Conservation (phyloP, 1,284 basidiomycete genomes). For the Moesziomyces sp. region DNA sequence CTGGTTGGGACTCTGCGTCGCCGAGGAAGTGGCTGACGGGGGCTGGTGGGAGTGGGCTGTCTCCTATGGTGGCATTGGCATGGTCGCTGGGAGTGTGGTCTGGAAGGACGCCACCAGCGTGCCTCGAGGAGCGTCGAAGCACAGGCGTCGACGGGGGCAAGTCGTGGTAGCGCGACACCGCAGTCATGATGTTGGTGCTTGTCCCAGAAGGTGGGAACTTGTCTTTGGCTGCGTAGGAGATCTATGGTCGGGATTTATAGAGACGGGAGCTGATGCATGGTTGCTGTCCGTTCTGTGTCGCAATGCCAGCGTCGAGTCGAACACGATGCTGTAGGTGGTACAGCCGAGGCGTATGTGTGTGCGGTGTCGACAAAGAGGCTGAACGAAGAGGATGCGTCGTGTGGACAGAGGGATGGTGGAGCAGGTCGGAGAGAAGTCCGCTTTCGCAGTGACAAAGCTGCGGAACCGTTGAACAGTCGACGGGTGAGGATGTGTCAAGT, state of each 20-base stretch:
- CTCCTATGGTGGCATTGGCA: slow-evolving; percentile 41
- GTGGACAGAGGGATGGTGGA: background rate
- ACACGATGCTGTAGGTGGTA: background rate
- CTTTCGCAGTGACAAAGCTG: too few species aligned
- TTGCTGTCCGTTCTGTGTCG: slow-evolving; percentile 3
- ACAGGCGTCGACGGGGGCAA: slow-evolving; percentile 36
- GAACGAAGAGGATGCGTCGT: background rate
- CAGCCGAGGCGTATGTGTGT: background rate
- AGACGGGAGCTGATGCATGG: slow-evolving; percentile 21
- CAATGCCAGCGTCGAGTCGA: background rate
- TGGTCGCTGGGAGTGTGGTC: slow-evolving; percentile 41
- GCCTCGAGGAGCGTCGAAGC: slow-evolving; percentile 34
- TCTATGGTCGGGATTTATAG: background rate
- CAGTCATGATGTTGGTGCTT: slow-evolving; percentile 26
- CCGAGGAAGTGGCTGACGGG: slow-evolving; percentile 51
- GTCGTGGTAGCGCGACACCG: slow-evolving; percentile 31
- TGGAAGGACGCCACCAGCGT: slow-evolving; percentile 10
- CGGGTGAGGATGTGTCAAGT: background rate
- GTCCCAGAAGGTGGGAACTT: background rate
- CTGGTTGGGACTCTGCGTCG: slow-evolving; percentile 33
- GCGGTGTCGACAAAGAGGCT: background rate
- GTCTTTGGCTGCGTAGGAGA: background rate
- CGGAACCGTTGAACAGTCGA: background rate
- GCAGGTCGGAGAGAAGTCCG: background rate
- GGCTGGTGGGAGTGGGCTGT: slow-evolving; percentile 44